Conservation (phyloP, 805 yeast genomes). For the Dipodascus geniculatus region DNA sequence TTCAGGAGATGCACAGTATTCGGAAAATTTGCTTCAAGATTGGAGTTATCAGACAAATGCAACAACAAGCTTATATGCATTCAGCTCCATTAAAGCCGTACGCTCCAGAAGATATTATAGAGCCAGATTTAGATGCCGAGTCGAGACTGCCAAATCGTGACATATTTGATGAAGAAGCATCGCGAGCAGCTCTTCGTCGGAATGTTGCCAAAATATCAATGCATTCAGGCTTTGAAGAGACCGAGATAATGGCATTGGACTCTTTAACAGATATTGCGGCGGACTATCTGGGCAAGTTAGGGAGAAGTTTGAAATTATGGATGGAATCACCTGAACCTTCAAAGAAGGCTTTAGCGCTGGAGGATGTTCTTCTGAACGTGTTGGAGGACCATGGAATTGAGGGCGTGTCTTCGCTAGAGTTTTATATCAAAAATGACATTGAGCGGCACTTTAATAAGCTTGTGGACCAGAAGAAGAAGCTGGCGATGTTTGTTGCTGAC, state of each 20-base stretch:
- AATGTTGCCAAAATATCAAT: conserved; percentile 69
- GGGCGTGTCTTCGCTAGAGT: conserved; percentile 55
- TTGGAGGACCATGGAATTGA: conserved; percentile 79
- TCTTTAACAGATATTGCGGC: conserved; percentile 77
- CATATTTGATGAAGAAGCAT: conserved; percentile 42
- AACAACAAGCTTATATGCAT: conserved; percentile 65
- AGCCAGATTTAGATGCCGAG: conserved; percentile 69
- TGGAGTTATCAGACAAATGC: conserved; percentile 80
- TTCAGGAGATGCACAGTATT: conserved; percentile 74
- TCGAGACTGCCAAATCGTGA: conserved; percentile 68
- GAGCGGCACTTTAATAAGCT: conserved; percentile 58
- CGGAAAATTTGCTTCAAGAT: conserved; percentile 82
- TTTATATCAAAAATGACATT: conserved; percentile 63
- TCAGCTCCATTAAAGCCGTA: conserved; percentile 65
- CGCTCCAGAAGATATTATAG: conserved; percentile 46
- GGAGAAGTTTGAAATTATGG: conserved; percentile 57
- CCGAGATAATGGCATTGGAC: conserved; percentile 67
- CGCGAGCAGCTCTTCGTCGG: conserved; percentile 53
- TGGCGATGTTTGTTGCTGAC: conserved; percentile 65
- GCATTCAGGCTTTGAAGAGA: conserved; percentile 85
- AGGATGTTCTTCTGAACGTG: conserved; percentile 47
- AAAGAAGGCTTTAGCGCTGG: conserved; percentile 20
- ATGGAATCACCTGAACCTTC: conserved; percentile 39
- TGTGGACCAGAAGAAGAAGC: conserved; percentile 51
- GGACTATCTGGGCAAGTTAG: conserved; percentile 62